These are phyloP conservation scores for Cymbopogon citratus DNA, from an alignment of 176 grass and related monocot species.

Conservation along the genomic window DNA sequence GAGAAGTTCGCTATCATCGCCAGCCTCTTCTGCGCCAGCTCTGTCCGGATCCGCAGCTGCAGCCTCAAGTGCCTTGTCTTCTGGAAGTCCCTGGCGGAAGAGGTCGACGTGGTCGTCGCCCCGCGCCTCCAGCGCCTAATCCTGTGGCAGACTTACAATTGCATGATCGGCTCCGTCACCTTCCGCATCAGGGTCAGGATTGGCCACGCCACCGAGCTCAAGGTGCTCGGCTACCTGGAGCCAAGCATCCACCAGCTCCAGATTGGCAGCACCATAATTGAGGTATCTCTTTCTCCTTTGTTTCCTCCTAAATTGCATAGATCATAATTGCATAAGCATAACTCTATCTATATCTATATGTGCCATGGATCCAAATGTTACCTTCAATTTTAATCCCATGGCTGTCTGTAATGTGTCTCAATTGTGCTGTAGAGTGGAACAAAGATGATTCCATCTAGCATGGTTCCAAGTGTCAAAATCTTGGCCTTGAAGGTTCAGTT, in stretches of 20 bases:
- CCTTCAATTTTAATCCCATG: not conserved
- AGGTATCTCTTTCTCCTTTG: not conserved
- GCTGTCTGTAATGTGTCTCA: not conserved
- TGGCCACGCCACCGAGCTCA: constrained; percentile 11
- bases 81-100: not conserved
- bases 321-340: not conserved
- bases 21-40: rapidly evolving
- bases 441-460: not conserved
- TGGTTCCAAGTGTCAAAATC: constrained; percentile 30
- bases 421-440: constrained; percentile 20
- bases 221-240: constrained; percentile 37
- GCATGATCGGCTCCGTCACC: rapidly evolving
- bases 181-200: constrained; percentile 3
- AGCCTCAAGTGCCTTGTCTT: constrained; percentile 24
- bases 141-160: not conserved
- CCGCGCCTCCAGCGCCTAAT: constrained; percentile 33
- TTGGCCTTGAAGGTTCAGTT: constrained; percentile 35
- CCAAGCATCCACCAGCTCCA: constrained; percentile 17
- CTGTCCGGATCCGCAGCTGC: constrained; percentile 4
- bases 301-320: not conserved
- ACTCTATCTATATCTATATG: not conserved
- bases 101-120: constrained; percentile 9
- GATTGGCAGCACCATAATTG: constrained; percentile 22
- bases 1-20: constrained; percentile 27
- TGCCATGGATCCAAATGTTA: not conserved